Conservation (phyloP, 1,284 basidiomycete genomes). For the Ustilago loliicola region DNA sequence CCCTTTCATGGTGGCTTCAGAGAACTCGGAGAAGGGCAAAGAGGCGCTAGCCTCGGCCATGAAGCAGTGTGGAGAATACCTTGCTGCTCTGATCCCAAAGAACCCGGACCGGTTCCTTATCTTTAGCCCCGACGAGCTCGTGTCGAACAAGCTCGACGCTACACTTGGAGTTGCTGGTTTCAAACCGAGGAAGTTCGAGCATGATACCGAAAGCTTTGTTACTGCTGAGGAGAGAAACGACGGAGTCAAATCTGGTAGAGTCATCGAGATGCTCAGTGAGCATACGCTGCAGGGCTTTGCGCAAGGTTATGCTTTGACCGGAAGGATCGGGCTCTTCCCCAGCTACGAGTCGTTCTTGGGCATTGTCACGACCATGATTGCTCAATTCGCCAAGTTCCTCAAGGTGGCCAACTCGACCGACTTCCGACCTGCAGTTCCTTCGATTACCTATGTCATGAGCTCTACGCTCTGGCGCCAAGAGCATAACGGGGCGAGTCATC, state of each 20-base stretch:
- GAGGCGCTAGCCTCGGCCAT: conserved; percentile 79
- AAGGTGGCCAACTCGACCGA: conserved; percentile 79
- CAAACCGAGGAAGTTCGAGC: conserved; percentile 81
- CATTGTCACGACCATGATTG: conserved; percentile 72
- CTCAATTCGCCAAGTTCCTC: conserved; percentile 84
- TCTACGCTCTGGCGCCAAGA: conserved; percentile 81
- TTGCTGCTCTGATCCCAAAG: conserved; percentile 73
- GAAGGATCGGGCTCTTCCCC: conserved; percentile 83
- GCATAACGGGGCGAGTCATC: conserved; percentile 74
- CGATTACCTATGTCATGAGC: conserved; percentile 87
- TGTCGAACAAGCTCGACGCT: conserved; percentile 87
- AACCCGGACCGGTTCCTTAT: conserved; percentile 84
- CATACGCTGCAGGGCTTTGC: conserved; percentile 89
- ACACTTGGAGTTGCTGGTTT: conserved; percentile 74
- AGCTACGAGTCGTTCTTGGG: conserved; percentile 89
- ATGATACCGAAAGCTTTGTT: conserved; percentile 75
- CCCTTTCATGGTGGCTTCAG: conserved; percentile 80
- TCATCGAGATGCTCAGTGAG: conserved; percentile 88
- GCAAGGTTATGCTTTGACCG: conserved; percentile 85
- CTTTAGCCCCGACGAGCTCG: conserved; percentile 91
- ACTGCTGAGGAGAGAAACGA: conserved; percentile 75
- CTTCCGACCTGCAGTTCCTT: conserved; percentile 81
- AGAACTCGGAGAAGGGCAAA: conserved; percentile 73
- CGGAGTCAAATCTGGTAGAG: conserved; percentile 76
- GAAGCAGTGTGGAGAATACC: conserved; percentile 78